Base-by-base conservation (phyloP, 148 eudicot species). In the Bassia scoparia region DNA sequence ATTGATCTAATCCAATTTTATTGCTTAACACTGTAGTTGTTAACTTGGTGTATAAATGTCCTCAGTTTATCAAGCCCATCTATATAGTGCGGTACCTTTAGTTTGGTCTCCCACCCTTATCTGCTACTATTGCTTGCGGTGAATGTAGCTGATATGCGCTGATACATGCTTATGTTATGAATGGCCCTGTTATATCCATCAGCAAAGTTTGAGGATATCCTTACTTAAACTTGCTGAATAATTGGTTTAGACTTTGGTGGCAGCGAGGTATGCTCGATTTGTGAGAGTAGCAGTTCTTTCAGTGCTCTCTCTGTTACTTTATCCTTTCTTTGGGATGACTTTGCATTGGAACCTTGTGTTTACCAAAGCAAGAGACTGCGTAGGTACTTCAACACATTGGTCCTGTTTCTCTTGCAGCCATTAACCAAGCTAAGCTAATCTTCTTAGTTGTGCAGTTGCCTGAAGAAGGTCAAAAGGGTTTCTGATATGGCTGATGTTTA, bases 311-410 rank as follows among this genome's bases (percentile, higher is more conserved):
- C 72, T 88, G 74, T 77, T 96, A 41, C 89, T 96, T 30, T 96
- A 92, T 78, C 99, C 99, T 90, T 96, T 84, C 89, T 96, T 66
- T 90, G 93, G 89, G 87, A 65, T 96, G 99, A 97, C 90, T 94
- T 35, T 73, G 92, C 61, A 81, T 86, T 78, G 99, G 99, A 61
- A 85, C 97, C 68, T 50, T 92, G 48, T 96, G 99, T 96, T 92
- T 78, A 84, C 86, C 55, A 84, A 81, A 75, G 87, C 94, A 63
- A 87, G 79, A 78, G 75, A 76, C 70, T 96, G 99, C 60, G 99
- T 96, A 86, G 76, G 90, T 38, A 46, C 73, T 73, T 64, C 56
- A 38, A 18, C 53, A 66, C 21, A 66, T 52, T 5, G 43, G 37
- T 14, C 67, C 31, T 34, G 41, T n/a, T 46, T 72, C 59, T 48